Evolutionary conservation across 345 rosid species (phyloP).

Genomic region (Firmiana major): DNA sequence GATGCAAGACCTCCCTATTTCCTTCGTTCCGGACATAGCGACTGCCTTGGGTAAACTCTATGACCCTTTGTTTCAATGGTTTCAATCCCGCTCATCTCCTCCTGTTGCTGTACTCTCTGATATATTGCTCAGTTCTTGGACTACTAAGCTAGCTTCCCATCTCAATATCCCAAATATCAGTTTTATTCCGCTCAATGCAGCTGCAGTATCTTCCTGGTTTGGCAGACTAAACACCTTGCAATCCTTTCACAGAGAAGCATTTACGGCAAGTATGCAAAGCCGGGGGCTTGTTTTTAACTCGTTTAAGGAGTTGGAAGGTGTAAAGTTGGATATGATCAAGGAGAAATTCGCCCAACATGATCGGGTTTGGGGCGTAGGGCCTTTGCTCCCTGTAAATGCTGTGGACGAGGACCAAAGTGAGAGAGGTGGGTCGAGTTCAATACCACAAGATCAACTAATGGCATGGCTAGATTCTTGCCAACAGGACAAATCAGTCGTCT

Average conservation of each 20-base stretch:
- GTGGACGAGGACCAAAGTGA: neutral
- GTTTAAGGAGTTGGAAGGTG: constrained; percentile 38
- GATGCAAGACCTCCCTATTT: constrained; percentile 25
- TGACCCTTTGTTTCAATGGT: constrained; percentile 46
- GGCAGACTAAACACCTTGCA: neutral
- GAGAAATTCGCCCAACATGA: constrained; percentile 24
- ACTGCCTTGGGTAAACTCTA: constrained; percentile 32
- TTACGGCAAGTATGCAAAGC: constrained; percentile 30
- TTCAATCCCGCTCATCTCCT: constrained; percentile 44
- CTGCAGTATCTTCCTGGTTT: constrained; percentile 20
- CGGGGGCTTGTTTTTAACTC: constrained; percentile 59
- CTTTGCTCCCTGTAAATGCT: constrained; percentile 19
- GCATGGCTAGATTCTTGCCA: constrained; percentile 55
- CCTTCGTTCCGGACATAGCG: constrained; percentile 19
- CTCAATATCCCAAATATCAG: constrained; percentile 34
- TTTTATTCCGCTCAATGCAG: constrained; percentile 57
- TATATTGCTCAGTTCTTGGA: constrained; percentile 54
- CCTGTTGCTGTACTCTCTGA: constrained; percentile 56
- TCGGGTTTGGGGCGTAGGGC: constrained; percentile 54
- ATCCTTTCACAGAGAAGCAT: constrained; percentile 28
- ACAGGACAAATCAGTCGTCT: constrained; percentile 39
- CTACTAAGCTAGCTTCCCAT: constrained; percentile 29
- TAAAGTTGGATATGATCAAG: constrained; percentile 38
- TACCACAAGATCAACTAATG: constrained; percentile 2
- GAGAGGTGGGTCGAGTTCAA: constrained; percentile 49